Percentiles rank a stretch among this genome's conserved stretches.
phyloP scores from a whole-genome alignment of 2,329 filamentous ascomycete species.

The Aspergillus novofumigatus region DNA sequence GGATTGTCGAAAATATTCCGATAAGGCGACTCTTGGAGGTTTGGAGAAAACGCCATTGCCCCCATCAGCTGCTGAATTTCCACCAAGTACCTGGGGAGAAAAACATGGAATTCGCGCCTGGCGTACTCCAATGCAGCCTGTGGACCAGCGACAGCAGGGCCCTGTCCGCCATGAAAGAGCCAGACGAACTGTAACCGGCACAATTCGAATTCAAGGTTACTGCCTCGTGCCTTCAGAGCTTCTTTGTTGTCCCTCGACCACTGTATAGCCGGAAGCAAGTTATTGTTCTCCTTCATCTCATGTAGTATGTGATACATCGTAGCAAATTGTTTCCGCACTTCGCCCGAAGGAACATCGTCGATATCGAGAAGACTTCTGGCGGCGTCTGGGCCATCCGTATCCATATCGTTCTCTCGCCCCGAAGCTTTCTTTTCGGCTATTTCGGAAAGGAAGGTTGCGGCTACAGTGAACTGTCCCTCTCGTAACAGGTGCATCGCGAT shows the following conservation, averaged over 20 bases:
- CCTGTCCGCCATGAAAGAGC: conserved; percentile 68
- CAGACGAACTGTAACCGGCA: conserved; percentile 85
- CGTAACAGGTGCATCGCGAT: conserved; percentile 95
- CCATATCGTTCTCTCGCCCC: conserved; percentile 25
- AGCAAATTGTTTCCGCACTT: conserved; percentile 75
- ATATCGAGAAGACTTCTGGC: conserved; percentile 47
- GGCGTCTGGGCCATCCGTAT: conserved; percentile 33
- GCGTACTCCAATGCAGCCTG: conserved; percentile 70
- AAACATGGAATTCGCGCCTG: conserved; percentile 66
- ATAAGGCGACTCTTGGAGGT: conserved; percentile 75
- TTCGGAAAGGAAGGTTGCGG: conserved; percentile 78
- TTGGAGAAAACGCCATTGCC: conserved; percentile 74
- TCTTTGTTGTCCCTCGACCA: conserved; percentile 74
- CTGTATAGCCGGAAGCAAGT: conserved; percentile 76
- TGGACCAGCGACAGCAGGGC: conserved; percentile 27
- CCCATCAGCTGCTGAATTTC: conserved; percentile 80
- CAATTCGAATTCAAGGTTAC: conserved; percentile 92
- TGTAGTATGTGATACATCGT: conserved; percentile 89
- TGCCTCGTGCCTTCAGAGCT: conserved; percentile 73
- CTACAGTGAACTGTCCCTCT: conserved; percentile 88
- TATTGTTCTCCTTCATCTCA: conserved; percentile 64
- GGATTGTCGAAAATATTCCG: conserved; percentile 69
- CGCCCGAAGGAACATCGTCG: conserved; percentile 57
- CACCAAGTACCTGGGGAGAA: conserved; percentile 67
- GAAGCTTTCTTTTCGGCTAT: conserved; percentile 46